These are phyloP conservation scores for Endocalyx cinctus DNA, from an alignment of 2,329 filamentous ascomycete species.

Conservation along the genomic window DNA sequence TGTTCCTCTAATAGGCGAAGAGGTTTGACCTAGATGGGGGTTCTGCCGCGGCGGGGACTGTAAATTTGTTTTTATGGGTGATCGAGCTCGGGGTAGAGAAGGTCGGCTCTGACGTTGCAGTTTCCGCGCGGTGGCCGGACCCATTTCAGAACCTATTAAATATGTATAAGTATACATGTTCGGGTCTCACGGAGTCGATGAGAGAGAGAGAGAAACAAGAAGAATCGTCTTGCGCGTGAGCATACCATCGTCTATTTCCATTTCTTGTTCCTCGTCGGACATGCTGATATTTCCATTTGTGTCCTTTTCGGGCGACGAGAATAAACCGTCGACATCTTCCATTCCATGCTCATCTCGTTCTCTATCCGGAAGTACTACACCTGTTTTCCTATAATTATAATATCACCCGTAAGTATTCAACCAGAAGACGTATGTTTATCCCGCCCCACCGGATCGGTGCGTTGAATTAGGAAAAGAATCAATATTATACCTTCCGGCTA, in stretches of 20 bases:
- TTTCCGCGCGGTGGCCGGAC: constrained; percentile 48
- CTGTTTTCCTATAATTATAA: constrained; percentile 68
- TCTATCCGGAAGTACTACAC: constrained; percentile 71
- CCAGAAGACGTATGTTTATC: no score
- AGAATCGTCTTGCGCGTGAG: no score
- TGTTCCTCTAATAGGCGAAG: constrained; percentile 43
- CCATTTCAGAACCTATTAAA: constrained; percentile 48
- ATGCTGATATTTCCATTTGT: constrained; percentile 15
- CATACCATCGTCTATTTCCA: constrained; percentile 50
- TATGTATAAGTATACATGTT: constrained; percentile 16
- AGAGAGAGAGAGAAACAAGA: no score
- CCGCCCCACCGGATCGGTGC: no score
- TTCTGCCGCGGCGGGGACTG: constrained; percentile 59
- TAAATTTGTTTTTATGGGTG: constrained; percentile 60
- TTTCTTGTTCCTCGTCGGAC: constrained; percentile 39
- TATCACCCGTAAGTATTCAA: no score
- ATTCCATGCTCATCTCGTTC: constrained; percentile 87
- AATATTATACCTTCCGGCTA: constrained; percentile 40
- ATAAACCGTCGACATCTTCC: constrained; percentile 80
- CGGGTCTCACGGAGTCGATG: no score
- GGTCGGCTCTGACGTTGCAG: constrained; percentile 43
- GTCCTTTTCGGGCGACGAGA: constrained; percentile 74
- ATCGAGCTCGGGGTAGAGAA: constrained; percentile 45
- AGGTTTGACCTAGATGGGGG: constrained; percentile 50
- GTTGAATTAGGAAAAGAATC: constrained; percentile 1